These are phyloP conservation scores for Sporisorium iseilematis-ciliati DNA, from an alignment of 1,284 basidiomycete species.

Conservation along the genomic window DNA sequence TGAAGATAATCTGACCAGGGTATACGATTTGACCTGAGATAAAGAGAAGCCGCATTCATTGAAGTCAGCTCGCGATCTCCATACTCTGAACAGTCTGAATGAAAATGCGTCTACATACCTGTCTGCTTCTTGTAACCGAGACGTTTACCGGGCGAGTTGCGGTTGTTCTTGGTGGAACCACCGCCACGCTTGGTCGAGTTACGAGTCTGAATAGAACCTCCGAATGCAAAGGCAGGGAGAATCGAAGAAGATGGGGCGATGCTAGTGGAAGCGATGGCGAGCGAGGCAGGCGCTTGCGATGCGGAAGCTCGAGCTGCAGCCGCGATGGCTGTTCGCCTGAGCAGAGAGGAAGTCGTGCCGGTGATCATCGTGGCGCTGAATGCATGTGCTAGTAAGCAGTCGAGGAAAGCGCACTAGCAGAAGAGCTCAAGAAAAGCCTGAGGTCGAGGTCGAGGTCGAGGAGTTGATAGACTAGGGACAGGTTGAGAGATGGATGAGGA, in stretches of 20 bases:
- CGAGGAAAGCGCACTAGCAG: not conserved
- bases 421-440: not conserved
- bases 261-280: slow-evolving; percentile 51
- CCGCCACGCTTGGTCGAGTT: slow-evolving; percentile 69
- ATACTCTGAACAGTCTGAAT: not conserved
- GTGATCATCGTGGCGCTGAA: slow-evolving; percentile 24
- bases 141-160: slow-evolving; percentile 68
- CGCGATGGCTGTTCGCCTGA: slow-evolving; percentile 34
- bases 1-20: slow-evolving; percentile 66
- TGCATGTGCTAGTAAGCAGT: not conserved
- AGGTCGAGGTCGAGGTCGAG: not conserved
- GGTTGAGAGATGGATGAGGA: not conserved
- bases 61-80: not conserved
- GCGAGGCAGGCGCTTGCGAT: slow-evolving; percentile 45
- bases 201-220: slow-evolving; percentile 65
- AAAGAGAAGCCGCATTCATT: not conserved
- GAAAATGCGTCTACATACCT: slow-evolving; percentile 17
- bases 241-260: slow-evolving; percentile 15
- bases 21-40: slow-evolving; percentile 56
- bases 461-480: not conserved
- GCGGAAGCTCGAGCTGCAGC: slow-evolving; percentile 27
- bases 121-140: slow-evolving; percentile 67
- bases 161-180: slow-evolving; percentile 68
- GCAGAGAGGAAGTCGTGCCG: slow-evolving; percentile 28
- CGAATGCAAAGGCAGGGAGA: slow-evolving; percentile 62